Conservation (phyloP, 169 alveolate genomes). For the Fabrea salina region DNA sequence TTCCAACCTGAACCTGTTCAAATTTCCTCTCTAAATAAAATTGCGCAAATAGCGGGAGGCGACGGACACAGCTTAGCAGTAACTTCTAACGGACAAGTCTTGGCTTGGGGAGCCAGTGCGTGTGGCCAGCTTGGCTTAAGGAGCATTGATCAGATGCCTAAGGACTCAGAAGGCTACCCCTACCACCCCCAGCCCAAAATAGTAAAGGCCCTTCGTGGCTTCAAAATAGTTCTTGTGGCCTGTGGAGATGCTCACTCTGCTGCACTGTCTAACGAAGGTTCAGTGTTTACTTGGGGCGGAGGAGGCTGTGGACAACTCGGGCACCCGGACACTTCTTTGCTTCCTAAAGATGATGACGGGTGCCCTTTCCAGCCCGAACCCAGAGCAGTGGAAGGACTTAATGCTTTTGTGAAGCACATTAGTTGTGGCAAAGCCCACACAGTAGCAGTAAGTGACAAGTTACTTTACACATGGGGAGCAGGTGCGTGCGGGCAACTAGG, state of each 20-base stretch:
- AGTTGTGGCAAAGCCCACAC: constrained; percentile 68
- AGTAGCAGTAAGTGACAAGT: constrained; percentile 44
- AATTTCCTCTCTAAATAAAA: constrained; percentile 23
- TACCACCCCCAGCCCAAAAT: constrained; percentile 60
- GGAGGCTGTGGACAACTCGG: constrained; percentile 48
- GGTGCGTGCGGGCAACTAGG: constrained; percentile 70
- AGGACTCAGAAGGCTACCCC: constrained; percentile 68
- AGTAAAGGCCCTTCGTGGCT: constrained; percentile 36
- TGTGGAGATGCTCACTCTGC: constrained; percentile 50
- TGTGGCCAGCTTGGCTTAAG: constrained; percentile 46
- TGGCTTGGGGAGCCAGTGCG: constrained; percentile 51
- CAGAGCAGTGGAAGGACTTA: constrained; percentile 44
- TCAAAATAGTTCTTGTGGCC: constrained; percentile 34
- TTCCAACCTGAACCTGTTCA: constrained; percentile 49
- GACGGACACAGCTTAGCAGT: constrained; percentile 43
- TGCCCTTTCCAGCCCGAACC: constrained; percentile 67
- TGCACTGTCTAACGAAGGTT: constrained; percentile 30
- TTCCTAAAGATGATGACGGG: constrained; percentile 73
- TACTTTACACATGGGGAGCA: constrained; percentile 57
- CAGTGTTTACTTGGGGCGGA: constrained; percentile 40
- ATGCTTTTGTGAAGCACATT: constrained; percentile 32
- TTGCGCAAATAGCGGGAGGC: constrained; percentile 47
- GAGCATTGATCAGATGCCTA: constrained; percentile 55
- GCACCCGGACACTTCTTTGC: constrained; percentile 58
- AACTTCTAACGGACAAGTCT: constrained; percentile 27